Percentiles rank a stretch among this genome's conserved stretches.
Conservation (phyloP, 192 early-diverging fungal species). For the Coemansia sp. region DNA sequence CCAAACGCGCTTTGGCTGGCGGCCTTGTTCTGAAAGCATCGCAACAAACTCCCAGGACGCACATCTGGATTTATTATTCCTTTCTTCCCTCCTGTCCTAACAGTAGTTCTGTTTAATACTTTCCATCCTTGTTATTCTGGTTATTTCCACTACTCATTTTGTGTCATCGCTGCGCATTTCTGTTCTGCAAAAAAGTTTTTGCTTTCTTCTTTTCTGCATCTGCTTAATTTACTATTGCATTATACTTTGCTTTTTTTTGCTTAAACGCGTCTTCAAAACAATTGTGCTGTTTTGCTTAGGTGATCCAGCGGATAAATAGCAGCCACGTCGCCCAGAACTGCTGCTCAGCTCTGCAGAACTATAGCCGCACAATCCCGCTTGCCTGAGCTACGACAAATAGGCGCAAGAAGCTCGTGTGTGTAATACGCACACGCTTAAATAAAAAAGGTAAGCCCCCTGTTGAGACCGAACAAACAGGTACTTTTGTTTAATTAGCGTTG, state of each 20-base stretch:
- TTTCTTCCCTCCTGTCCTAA: no score
- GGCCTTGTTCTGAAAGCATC: no score
- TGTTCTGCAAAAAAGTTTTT: neutral
- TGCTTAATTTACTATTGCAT: neutral
- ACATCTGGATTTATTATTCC: no score
- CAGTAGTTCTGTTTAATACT: neutral
- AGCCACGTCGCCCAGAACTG: neutral
- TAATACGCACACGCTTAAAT: neutral
- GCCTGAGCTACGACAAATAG: neutral
- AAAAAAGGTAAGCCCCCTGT: constrained; percentile 3
- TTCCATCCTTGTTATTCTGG: neutral
- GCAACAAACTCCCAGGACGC: no score
- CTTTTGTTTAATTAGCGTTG: neutral
- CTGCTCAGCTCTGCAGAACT: neutral
- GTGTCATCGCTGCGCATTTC: constrained; percentile 2
- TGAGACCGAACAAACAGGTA: neutral
- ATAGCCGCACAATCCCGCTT: neutral
- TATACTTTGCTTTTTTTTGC: neutral
- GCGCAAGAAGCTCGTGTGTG: neutral
- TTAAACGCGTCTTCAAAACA: neutral
- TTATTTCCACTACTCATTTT: neutral
- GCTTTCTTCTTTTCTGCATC: neutral
- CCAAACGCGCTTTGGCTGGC: no score
- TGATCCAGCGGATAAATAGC: constrained; percentile 1
- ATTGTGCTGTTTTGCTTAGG: constrained; percentile 4